Base-by-base conservation (phyloP, 2,329 filamentous ascomycete species). In the Seiridium unicorne region DNA sequence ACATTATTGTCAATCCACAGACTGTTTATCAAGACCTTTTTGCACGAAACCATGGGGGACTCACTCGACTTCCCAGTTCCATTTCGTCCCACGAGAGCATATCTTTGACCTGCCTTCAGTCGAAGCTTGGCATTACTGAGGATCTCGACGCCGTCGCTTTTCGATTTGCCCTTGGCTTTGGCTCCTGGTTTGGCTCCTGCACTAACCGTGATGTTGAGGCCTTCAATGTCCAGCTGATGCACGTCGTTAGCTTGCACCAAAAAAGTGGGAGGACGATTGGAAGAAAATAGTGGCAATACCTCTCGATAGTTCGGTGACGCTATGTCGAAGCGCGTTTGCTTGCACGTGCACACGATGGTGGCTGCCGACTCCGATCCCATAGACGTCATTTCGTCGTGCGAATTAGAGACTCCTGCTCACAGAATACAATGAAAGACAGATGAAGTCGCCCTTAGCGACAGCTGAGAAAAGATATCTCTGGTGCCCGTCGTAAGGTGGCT, bases 41-140 rank as follows among this genome's bases (percentile, higher is more conserved):
- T 26, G 18, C 18, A 26, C 18, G 18, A 26, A 44, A 35, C 61
- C n/a, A 65, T 34, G 36, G 18, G 5, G 5, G 1, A 0, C 81
- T 72, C 74, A 89, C 87, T 94, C 3, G 90, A 93, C 70, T 96
- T 96, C 5, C 92, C 92, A 2, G 88, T 89, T 0, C 92, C 92
- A 74, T 96, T 96, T 5, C 90, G 83, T 0, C 92, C 92, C 26
- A 94, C 80, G 1, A 96, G 78, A 0, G 91, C 91, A 78, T 96
- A 96, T 62, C 90, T 83, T 51, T 87, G 81, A 0, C 90, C 89
- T 55, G 87, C 84, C 64, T 94, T 91, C 3, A 96, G 76, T 32
- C 87, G 84, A 42, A 96, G 75, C 60, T 87, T 87, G 1, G 89
- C 89, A 71, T 89, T 85, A 8, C 79, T 79, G 3, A 96, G 79